Conservation (phyloP, 2,329 filamentous ascomycete species). For the Alternaria consortialis region DNA sequence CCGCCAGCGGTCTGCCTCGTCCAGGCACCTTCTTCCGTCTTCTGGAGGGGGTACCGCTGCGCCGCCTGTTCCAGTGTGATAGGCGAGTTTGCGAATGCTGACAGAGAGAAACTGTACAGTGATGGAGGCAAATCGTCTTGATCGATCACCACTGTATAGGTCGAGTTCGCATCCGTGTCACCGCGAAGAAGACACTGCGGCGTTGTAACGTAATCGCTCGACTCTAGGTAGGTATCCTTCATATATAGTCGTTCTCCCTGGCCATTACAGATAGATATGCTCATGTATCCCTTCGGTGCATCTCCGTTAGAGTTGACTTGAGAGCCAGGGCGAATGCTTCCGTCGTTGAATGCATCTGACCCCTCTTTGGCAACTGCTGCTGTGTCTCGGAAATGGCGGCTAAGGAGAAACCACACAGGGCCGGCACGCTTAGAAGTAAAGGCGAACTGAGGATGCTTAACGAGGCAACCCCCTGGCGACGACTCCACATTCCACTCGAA, state of each 20-base stretch:
- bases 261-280: slow-evolving; percentile 80
- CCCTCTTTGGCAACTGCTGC: slow-evolving; percentile 46
- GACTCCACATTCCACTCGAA: slow-evolving; percentile 77
- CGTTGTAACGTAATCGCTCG: slow-evolving; percentile 90
- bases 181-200: slow-evolving; percentile 88
- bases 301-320: slow-evolving; percentile 39
- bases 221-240: slow-evolving; percentile 74
- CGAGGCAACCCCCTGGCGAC: slow-evolving; percentile 76
- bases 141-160: slow-evolving; percentile 74
- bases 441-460: slow-evolving; percentile 70
- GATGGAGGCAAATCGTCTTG: slow-evolving; percentile 79
- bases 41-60: slow-evolving; percentile 67
- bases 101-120: slow-evolving; percentile 85
- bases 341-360: slow-evolving; percentile 46
- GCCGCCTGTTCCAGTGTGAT: slow-evolving; percentile 70
- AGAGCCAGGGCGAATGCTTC: slow-evolving; percentile 33
- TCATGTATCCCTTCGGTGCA: slow-evolving; percentile 76
- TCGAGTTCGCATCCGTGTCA: slow-evolving; percentile 62
- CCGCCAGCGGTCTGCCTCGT: slow-evolving; percentile 82
- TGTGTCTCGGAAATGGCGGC: slow-evolving; percentile 79
- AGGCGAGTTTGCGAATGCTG: slow-evolving; percentile 75
- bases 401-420: slow-evolving; percentile 83
- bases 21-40: slow-evolving; percentile 74
- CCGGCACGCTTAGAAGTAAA: slow-evolving; percentile 64
- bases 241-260: slow-evolving; percentile 77